Conservation (phyloP, 441 rosid species). For the Lepidium campestre region DNA sequence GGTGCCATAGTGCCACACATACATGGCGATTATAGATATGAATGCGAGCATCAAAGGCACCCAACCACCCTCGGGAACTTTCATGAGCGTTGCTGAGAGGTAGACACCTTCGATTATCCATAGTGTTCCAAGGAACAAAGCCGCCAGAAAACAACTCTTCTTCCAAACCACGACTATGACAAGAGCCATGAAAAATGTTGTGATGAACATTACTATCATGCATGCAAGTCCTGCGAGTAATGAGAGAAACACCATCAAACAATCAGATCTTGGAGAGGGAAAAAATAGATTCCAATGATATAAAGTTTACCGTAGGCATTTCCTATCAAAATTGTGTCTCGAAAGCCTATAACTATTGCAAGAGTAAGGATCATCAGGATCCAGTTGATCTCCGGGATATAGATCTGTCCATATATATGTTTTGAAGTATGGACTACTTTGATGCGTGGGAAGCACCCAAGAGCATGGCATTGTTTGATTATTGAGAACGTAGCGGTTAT, state of each 20-base stretch:
- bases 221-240: conserved; percentile 72
- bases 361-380: conserved; percentile 86
- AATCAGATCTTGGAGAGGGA: conserved; percentile 11
- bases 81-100: conserved; percentile 72
- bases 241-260: conserved; percentile 19
- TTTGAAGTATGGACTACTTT: conserved; percentile 85
- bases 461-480: conserved; percentile 86
- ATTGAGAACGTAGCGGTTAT: conserved; percentile 86
- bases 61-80: conserved; percentile 90
- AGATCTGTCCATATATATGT: conserved; percentile 79
- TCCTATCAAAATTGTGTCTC: conserved; percentile 68
- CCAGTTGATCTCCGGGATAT: conserved; percentile 97
- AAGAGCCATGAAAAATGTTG: conserved; percentile 87
- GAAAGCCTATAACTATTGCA: conserved; percentile 71
- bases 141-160: conserved; percentile 47
- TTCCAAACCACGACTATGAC: conserved; percentile 80
- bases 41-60: conserved; percentile 68
- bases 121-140: conserved; percentile 52
- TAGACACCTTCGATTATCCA: conserved; percentile 74
- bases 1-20: conserved; percentile 86
- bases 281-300: not conserved
- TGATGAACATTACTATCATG: conserved; percentile 73
- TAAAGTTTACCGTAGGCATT: conserved; percentile 78
- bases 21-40: conserved; percentile 71
- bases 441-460: conserved; percentile 94